Evolutionary conservation across 1,284 basidiomycete genomes (phyloP), one percentile per base, ranked within the genome.

Genomic region (Macrocybe sp.): DNA sequence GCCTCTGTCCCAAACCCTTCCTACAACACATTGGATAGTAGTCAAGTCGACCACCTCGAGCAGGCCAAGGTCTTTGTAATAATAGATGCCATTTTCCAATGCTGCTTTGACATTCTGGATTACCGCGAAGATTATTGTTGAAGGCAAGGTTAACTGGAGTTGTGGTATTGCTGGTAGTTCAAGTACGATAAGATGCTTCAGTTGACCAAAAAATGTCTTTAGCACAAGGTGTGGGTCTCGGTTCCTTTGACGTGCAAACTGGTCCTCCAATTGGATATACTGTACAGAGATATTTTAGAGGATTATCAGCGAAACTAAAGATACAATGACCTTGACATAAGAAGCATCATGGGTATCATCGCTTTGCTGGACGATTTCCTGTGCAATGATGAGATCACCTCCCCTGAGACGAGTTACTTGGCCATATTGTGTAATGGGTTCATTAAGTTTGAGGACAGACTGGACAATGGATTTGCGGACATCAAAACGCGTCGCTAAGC

Each of bases 321-420:
- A 37, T 5, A 7, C 12, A 60, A 59, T 11, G 52, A 70, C 68
- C 44, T 60, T 51, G 9, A 70, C 56, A 57, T 55, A 67, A 0
- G 63, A 55, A 3, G 60, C 53, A 52, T 70, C 66, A 0, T 61
- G 52, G 2, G 39, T 41, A 35, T 62, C 62, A 43, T 9, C 40
- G 44, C 7, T 42, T 44, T 6, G 39, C 36, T 7, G 38, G 31
- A 12, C 7, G 37, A 39, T n/a, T 22, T 39, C 7, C 7, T 2
- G 28, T 7, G 37, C 37, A 12, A 14, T n/a, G 12, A 39, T 8
- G 28, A 22, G 12, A 12, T 39, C 37, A 7, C 37, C 37, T 14
- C 37, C 37, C 8, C 37, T 2, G 14, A 14, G 14, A 14, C 14
- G 14, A 14, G 14, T 14, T 14, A 14, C 14, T 14, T 2, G 2